Percentiles rank a stretch among this genome's conserved stretches.
These are phyloP conservation scores for Anethum foeniculum DNA, from an alignment of 140 eudicot species.

Conservation along the genomic window DNA sequence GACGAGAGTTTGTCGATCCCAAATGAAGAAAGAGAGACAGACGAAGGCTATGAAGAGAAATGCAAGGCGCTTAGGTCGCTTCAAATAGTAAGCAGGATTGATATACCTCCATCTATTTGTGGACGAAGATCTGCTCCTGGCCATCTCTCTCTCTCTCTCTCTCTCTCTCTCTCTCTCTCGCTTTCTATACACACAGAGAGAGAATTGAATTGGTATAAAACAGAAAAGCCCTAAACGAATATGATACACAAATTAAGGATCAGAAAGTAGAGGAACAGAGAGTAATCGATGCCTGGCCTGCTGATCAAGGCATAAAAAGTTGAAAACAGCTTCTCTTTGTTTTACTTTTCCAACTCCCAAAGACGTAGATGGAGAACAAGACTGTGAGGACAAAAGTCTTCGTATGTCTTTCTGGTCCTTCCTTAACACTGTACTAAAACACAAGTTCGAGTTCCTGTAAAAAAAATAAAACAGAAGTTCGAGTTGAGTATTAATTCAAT, in stretches of 20 bases:
- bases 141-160: slow-evolving; percentile 32
- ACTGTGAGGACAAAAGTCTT: neutral
- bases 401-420: neutral
- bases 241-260: neutral
- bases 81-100: slow-evolving; percentile 94
- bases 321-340: neutral
- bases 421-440: too few relatives aligned
- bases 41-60: slow-evolving; percentile 59
- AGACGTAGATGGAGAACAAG: neutral
- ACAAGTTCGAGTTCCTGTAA: too few relatives aligned
- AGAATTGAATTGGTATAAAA: neutral
- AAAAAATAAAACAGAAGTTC: too few relatives aligned
- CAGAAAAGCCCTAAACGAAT: neutral
- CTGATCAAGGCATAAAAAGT: neutral
- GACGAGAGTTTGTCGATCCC: slow-evolving; percentile 94
- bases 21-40: slow-evolving; percentile 47
- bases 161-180: too few relatives aligned
- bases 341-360: neutral
- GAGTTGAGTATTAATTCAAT: too few relatives aligned
- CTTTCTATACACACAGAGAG: neutral
- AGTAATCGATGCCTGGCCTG: neutral
- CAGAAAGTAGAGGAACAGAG: neutral
- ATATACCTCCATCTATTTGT: slow-evolving; percentile 57
- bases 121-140: slow-evolving; percentile 57
- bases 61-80: slow-evolving; percentile 86